Evolutionary conservation across 306 rosid genomes (phyloP), one percentile per base, ranked within the genome.

Genomic region (Quercus mongolica): DNA sequence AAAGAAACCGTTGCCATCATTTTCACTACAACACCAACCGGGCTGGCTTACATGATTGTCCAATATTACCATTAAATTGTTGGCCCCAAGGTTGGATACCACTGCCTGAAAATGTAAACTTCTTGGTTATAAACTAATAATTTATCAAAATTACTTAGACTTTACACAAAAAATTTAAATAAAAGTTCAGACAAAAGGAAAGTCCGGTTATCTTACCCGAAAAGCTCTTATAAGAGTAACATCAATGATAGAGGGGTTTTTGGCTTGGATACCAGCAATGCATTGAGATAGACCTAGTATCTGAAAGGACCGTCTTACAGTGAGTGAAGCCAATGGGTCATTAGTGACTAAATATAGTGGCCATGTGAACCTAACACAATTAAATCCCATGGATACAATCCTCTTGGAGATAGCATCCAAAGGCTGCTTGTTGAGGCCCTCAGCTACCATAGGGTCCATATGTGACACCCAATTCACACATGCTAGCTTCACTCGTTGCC

Each of bases 311-410:
- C 81, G 72, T 28, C 99, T 78, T 18, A 95, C 99, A 1, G 97
- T 84, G 79, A 89, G 84, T 41, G 91, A 79, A 14, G 89, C 87
- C 9, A 95, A 84, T 5, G 98, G 82, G 3, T 89, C 88, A 56
- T 92, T 87, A 28, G 94, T 91, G 38, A 80, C 62, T 25, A 95
- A 65, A 35, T 75, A 74, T 11, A 85, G 76, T 0, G 99, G 99
- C 98, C 98, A 95, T 62, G 99, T 92, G 56, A 95, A 91, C 74
- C 99, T 87, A 6, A 92, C 99, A 80, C 99, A 95, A 85, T 95
- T 95, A 79, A 95, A 92, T 26, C 99, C 99, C 85, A 92, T 79
- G 7, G 88, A 76, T 21, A 71, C 61, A 13, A 95, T 84, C 3
- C 76, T 80, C n/a, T 46, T 56, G 0, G 98, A 83, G 23, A 95